phyloP scores from a whole-genome alignment of 1,284 basidiomycete species.

The Puccinia horiana region DNA sequence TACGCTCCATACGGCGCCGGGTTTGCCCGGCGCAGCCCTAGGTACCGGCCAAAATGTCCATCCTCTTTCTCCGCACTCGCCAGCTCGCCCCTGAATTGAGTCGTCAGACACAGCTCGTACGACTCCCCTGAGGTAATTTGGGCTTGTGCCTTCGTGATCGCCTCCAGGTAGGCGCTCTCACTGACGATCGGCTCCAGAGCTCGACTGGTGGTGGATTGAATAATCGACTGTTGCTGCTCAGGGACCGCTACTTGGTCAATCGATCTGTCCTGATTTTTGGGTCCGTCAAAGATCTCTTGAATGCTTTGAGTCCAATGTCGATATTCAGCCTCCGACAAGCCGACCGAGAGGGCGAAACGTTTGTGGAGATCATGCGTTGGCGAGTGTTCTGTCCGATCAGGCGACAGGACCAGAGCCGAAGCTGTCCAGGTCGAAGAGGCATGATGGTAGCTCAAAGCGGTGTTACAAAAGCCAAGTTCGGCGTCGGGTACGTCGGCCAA shows the following conservation, averaged over 20 bases:
- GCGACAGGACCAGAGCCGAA: conserved; percentile 12
- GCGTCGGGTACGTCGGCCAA: conserved; percentile 13
- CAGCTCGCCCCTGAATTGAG: conserved; percentile 63
- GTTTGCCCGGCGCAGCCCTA: conserved; percentile 72
- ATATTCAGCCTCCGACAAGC: not conserved
- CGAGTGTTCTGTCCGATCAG: not conserved
- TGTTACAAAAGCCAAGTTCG: conserved; percentile 32
- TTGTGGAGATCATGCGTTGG: not conserved
- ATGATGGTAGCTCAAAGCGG: conserved; percentile 36
- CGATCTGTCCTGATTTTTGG: not conserved
- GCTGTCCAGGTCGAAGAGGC: conserved; percentile 18
- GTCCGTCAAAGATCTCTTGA: not conserved
- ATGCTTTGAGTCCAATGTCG: not conserved
- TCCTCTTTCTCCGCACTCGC: conserved; percentile 44
- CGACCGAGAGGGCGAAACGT: not conserved
- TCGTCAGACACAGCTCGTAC: conserved; percentile 95
- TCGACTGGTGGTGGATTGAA: no score
- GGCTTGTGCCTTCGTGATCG: conserved; percentile 74
- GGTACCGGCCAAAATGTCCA: conserved; percentile 58
- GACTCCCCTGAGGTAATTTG: conserved; percentile 81
- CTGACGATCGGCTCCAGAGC: conserved; percentile 57
- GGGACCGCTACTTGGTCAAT: no score
- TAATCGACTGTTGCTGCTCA: not conserved
- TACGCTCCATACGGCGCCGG: conserved; percentile 89
- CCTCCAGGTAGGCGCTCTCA: conserved; percentile 67